These are phyloP conservation scores for Pyrus communis DNA, from an alignment of 306 rosid genomes.

Conservation along the genomic window DNA sequence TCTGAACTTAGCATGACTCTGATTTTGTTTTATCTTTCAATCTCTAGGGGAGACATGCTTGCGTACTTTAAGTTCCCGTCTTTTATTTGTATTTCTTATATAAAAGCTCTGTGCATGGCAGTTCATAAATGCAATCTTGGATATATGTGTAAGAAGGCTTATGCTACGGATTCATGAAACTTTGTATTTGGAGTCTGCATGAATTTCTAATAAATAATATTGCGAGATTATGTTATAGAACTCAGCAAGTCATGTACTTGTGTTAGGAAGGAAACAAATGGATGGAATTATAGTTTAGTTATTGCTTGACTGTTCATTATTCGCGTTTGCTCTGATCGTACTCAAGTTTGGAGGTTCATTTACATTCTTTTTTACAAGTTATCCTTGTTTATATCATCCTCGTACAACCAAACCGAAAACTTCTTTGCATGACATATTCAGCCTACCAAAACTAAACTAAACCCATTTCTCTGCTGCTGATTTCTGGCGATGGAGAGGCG, in stretches of 20 bases:
- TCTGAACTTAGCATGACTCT: not conserved
- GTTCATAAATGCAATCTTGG: not conserved
- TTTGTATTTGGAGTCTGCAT: not conserved
- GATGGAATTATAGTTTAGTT: not conserved
- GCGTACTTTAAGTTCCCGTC: not conserved
- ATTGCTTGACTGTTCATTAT: not conserved
- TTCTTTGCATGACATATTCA: not conserved
- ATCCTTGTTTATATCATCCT: not conserved
- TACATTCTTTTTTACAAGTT: no score
- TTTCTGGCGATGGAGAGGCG: not conserved
- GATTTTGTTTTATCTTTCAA: not conserved
- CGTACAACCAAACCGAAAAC: not conserved
- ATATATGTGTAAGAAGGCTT: not conserved
- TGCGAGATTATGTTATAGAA: not conserved
- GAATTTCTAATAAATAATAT: not conserved
- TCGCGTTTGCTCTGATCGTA: not conserved
- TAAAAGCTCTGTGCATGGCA: not conserved
- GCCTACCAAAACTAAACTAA: not conserved
- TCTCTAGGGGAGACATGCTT: not conserved
- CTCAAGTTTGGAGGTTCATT: not conserved
- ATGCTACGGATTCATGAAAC: not conserved
- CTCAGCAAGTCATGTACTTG: not conserved
- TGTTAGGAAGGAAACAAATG: not conserved
- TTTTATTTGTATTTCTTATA: not conserved
- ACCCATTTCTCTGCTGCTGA: not conserved